phyloP scores from a whole-genome alignment of 2,329 filamentous ascomycete species.

The Exophiala calicioides region DNA sequence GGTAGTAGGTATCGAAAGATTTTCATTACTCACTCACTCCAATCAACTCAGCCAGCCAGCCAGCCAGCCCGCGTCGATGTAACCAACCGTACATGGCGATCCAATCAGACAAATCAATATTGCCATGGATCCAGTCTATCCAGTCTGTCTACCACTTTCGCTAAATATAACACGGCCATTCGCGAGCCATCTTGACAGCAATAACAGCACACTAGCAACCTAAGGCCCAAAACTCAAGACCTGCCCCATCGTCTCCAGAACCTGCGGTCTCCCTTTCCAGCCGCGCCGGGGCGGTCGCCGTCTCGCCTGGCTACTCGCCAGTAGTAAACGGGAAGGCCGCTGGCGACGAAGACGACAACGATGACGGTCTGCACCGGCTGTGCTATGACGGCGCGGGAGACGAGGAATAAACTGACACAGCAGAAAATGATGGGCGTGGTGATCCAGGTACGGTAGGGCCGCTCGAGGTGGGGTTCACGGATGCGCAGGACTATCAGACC shows the following conservation, averaged over 20 bases:
- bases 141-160: no score
- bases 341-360: slow-evolving; percentile 80
- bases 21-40: no score
- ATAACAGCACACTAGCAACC: no score
- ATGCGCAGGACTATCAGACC: slow-evolving; percentile 89
- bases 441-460: slow-evolving; percentile 96
- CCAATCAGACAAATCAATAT: no score
- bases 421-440: slow-evolving; percentile 97
- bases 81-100: no score
- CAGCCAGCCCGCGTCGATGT: no score
- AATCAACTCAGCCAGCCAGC: no score
- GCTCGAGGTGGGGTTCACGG: slow-evolving; percentile 79
- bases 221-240: slow-evolving; percentile 9
- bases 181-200: no score
- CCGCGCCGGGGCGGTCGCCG: slow-evolving; percentile 47
- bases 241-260: slow-evolving; percentile 45
- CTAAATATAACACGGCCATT: no score
- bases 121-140: no score
- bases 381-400: slow-evolving; percentile 85
- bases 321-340: slow-evolving; percentile 84
- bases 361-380: slow-evolving; percentile 87
- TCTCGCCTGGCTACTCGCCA: slow-evolving; percentile 75
- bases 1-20: no score
- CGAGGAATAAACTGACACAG: slow-evolving; percentile 90
- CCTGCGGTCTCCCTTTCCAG: slow-evolving; percentile 23